Evolutionary conservation across 768 basidiomycete genomes (phyloP), one percentile per base, ranked within the genome.

Genomic region (Phylloporus rhodoxanthus): DNA sequence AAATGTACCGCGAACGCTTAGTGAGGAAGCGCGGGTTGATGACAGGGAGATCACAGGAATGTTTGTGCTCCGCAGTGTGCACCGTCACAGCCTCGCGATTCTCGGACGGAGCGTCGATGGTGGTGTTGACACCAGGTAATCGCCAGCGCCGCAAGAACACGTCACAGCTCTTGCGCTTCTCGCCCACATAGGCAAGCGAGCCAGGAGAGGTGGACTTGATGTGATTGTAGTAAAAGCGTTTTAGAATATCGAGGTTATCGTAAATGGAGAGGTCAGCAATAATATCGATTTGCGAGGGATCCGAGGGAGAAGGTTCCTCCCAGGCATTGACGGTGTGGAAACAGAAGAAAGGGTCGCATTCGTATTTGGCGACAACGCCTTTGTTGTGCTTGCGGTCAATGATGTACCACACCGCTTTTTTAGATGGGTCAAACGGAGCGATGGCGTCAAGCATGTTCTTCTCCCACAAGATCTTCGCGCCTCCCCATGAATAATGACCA

Each of bases 251-350:
- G 17, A 65, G 56, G 43, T 70, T 64, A 19, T 65, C 47, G 55
- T 71, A 73, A 9, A 62, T 56, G 3, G 69, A 59, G 30, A 74
- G 57, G 54, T 73, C 70, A 17, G 72, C 64, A 30, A 69, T 19
- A 42, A 72, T 57, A 51, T 69, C 67, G 29, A 60, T 57, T 26
- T 64, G 62, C 4, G 53, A 52, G 19, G 60, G 48, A 38, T 67
- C 60, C 1, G 57, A 54, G 9, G 57, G 40, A 17, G 55, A 59
- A 7, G 52, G 47, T 8, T 53, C 57, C 34, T 73, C 72, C 65
- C 67, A 74, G 1, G 72, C 67, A n/a, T 73, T 73, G 51, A 72
- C 14, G 23, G 59, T 52, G 47, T 73, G 72, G 59, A 73, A 73
- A 48, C 58, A 63, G 56, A 72, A 73, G 59, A 72, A 73, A 0